phyloP scores from a whole-genome alignment of 768 basidiomycete species.

The Vishniacozyma victoriae region DNA sequence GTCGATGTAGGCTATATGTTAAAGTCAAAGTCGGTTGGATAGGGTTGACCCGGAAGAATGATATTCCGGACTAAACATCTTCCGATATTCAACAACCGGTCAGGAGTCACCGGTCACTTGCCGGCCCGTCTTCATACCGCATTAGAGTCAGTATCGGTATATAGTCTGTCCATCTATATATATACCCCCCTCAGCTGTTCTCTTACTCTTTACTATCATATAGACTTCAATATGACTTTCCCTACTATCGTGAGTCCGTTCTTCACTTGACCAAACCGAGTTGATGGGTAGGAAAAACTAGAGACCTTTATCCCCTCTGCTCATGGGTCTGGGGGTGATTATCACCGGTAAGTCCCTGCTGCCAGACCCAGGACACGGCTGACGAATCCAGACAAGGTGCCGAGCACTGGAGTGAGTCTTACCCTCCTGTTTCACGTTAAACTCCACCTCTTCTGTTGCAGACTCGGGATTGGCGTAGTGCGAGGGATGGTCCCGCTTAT shows the following conservation, averaged over 20 bases:
- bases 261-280: too few species aligned
- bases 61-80: too few species aligned
- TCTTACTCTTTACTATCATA: not conserved
- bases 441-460: too few species aligned
- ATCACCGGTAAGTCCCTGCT: conserved; percentile 33
- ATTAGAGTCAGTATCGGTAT: too few species aligned
- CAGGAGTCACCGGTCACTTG: too few species aligned
- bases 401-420: conserved; percentile 48
- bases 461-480: too few species aligned
- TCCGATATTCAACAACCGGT: too few species aligned
- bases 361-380: not conserved
- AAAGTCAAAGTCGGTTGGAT: not conserved
- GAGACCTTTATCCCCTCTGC: conserved; percentile 48
- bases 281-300: conserved; percentile 31
- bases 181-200: not conserved
- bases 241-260: conserved; percentile 41
- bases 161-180: not conserved
- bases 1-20: not conserved
- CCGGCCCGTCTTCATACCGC: too few species aligned
- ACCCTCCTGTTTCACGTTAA: too few species aligned
- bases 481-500: too few species aligned
- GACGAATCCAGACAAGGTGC: conserved; percentile 21
- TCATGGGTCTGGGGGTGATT: conserved; percentile 48
- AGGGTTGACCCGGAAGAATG: not conserved
- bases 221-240: conserved; percentile 17